Percentiles rank a stretch among this genome's conserved stretches.
phyloP scores from a whole-genome alignment of 2,329 filamentous ascomycete genomes.

The Xylariomycetidae sp. region DNA sequence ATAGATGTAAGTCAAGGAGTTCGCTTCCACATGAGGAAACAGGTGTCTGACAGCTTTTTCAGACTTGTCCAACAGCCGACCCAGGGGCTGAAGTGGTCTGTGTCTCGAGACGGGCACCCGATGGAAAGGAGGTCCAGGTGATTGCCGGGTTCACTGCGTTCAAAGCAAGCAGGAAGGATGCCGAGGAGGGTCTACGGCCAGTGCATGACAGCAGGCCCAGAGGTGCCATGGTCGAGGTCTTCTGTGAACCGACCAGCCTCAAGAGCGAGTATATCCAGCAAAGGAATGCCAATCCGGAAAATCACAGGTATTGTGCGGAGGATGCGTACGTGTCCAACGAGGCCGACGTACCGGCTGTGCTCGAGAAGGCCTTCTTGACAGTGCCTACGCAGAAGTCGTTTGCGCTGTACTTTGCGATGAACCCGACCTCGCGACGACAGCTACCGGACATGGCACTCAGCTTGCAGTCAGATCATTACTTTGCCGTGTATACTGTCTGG shows the following conservation, averaged over 20 bases:
- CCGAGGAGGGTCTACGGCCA: conserved; percentile 28
- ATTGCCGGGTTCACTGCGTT: conserved; percentile 36
- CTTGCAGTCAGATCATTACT: conserved; percentile 51
- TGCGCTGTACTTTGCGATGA: conserved; percentile 46
- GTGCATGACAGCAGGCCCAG: conserved; percentile 32
- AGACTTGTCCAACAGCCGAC: conserved; percentile 27
- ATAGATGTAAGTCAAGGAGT: conserved; percentile 26
- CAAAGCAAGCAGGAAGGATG: conserved; percentile 29
- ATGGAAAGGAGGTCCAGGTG: conserved; percentile 24
- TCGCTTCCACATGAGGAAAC: not conserved
- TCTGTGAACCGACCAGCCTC: conserved; percentile 35
- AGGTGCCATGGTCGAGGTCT: conserved; percentile 30
- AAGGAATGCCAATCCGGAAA: conserved; percentile 38
- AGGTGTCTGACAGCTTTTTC: not conserved
- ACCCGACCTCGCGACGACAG: conserved; percentile 35
- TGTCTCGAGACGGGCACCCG: conserved; percentile 26
- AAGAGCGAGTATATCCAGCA: conserved; percentile 36
- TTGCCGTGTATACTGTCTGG: conserved; percentile 47
- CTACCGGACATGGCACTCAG: conserved; percentile 47
- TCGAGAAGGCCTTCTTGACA: conserved; percentile 41
- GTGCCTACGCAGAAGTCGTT: conserved; percentile 40
- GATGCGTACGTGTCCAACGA: conserved; percentile 45
- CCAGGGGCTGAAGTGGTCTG: conserved; percentile 34
- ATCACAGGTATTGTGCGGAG: conserved; percentile 43
- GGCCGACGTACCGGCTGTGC: conserved; percentile 35